These are phyloP conservation scores for Marsdenia floribunda DNA, from an alignment of 257 asterid genomes.

Conservation along the genomic window DNA sequence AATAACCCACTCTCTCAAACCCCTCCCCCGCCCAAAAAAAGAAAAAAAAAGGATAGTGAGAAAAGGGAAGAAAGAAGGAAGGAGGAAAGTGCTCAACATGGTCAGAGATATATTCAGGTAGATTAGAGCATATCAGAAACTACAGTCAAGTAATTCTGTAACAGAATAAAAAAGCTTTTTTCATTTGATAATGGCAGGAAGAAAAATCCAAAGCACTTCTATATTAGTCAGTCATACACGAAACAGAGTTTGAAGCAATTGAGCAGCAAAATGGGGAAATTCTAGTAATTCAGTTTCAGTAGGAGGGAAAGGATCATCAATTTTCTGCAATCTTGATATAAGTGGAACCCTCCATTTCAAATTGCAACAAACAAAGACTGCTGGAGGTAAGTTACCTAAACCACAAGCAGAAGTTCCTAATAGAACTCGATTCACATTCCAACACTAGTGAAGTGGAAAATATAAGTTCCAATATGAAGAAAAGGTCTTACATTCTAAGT, in stretches of 20 bases:
- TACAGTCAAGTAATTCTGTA: background rate
- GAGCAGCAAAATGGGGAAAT: background rate
- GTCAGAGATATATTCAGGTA: background rate
- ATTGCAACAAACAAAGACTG: background rate
- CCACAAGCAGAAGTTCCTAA: background rate
- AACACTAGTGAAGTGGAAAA: background rate
- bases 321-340: background rate
- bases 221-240: background rate
- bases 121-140: background rate
- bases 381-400: background rate
- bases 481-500: constrained; percentile 75
- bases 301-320: background rate
- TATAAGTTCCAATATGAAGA: background rate
- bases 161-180: background rate
- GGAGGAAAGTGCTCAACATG: background rate
- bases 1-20: background rate
- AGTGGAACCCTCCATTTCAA: background rate
- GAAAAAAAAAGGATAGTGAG: no score
- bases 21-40: background rate
- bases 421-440: background rate
- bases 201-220: background rate
- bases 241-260: background rate
- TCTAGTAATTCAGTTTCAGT: background rate
- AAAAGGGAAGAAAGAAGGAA: background rate
- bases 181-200: background rate